Evolutionary conservation across 306 rosid species (phyloP).

Genomic region (Prunus armeniaca): DNA sequence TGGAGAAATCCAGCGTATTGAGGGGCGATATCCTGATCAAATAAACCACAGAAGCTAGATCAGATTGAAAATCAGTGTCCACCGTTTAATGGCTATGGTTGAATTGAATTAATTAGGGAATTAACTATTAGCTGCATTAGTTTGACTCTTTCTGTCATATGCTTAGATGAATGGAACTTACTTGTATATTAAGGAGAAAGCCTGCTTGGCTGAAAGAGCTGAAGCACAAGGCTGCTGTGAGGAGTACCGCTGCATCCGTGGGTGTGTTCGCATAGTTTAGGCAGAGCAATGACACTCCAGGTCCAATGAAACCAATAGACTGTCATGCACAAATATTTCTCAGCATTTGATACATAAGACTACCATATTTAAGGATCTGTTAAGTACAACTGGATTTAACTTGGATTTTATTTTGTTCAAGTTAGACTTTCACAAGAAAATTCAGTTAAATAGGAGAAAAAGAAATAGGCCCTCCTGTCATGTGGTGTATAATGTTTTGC

Average conservation of each 20-base stretch:
- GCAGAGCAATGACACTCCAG: constrained; percentile 75
- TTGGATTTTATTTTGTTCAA: background rate
- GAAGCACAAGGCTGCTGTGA: constrained; percentile 78
- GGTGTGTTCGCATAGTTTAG: constrained; percentile 73
- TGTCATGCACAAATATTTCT: constrained; percentile 31
- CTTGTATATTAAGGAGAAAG: constrained; percentile 88
- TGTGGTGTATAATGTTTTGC: background rate
- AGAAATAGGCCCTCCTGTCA: background rate
- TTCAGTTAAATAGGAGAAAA: too few species aligned
- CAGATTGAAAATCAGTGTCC: background rate
- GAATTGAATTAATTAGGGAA: background rate
- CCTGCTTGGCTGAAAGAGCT: constrained; percentile 98
- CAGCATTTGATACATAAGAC: background rate
- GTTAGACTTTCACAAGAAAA: too few species aligned
- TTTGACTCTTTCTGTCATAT: background rate
- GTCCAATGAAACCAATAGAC: constrained; percentile 87
- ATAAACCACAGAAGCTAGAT: constrained; percentile 10
- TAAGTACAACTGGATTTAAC: background rate
- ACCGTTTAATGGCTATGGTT: background rate
- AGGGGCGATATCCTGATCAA: constrained; percentile 88
- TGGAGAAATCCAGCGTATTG: constrained; percentile 87
- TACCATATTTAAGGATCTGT: background rate
- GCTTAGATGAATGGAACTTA: constrained; percentile 35
- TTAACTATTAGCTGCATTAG: background rate
- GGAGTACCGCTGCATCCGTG: constrained; percentile 49